These are phyloP conservation scores for Fomitopsis pulvina DNA, from an alignment of 768 basidiomycete genomes.

Conservation along the genomic window DNA sequence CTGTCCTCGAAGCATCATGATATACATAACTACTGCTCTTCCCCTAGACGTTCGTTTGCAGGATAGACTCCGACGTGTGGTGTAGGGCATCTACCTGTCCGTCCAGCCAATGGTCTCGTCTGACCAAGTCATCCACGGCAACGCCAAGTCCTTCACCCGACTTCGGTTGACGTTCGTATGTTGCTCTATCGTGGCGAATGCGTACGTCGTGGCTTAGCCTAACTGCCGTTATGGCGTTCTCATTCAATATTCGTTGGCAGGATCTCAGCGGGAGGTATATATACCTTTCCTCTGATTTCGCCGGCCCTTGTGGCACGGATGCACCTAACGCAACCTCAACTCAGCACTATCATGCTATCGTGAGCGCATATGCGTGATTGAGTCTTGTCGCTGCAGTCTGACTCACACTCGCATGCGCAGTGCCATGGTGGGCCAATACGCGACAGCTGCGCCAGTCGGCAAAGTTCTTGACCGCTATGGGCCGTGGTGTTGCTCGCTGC, in stretches of 20 bases:
- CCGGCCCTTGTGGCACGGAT: slow-evolving; percentile 51
- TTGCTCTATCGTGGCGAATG: slow-evolving; percentile 55
- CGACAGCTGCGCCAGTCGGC: slow-evolving; percentile 63
- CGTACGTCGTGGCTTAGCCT: slow-evolving; percentile 36
- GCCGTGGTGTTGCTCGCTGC: slow-evolving; percentile 59
- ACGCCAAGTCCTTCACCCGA: neutral
- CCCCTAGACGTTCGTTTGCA: no score
- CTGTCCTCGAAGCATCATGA: no score
- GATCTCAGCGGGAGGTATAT: slow-evolving; percentile 74
- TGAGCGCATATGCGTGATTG: slow-evolving; percentile 30
- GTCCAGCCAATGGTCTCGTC: no score
- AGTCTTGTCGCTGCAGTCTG: neutral
- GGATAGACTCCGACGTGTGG: neutral
- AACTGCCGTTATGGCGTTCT: neutral
- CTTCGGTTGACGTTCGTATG: slow-evolving; percentile 32
- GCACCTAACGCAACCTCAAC: slow-evolving; percentile 67
- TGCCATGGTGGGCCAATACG: slow-evolving; percentile 82
- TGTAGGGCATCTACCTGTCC: neutral
- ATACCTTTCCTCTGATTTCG: slow-evolving; percentile 71
- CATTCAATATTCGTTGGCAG: slow-evolving; percentile 30
- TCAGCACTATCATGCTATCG: slow-evolving; percentile 75
- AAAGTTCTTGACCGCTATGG: slow-evolving; percentile 63
- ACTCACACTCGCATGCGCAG: slow-evolving; percentile 28
- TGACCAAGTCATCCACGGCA: no score
- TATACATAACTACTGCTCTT: no score